A percentile compares a stretch with the other conserved stretches of the same genome.
phyloP scores from a whole-genome alignment of 2,329 filamentous ascomycete species.

The Diaporthe ampelina region DNA sequence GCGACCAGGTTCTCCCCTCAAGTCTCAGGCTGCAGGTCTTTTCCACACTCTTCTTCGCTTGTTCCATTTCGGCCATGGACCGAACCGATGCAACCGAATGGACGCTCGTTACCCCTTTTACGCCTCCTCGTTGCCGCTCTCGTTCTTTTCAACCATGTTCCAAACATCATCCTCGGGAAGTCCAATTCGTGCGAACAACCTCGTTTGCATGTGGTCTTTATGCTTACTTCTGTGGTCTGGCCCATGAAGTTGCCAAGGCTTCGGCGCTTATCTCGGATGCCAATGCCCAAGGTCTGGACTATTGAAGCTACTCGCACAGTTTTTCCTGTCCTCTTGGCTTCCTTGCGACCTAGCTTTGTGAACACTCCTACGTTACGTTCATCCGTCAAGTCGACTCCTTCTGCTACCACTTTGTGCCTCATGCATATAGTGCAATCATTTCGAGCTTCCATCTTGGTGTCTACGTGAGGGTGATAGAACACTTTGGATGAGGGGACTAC shows the following conservation, averaged over 20 bases:
- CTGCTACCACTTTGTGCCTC: background rate
- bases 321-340: background rate
- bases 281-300: background rate
- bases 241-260: background rate
- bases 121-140: constrained; percentile 45
- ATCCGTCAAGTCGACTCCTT: too few relatives aligned
- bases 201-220: constrained; percentile 42
- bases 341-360: background rate
- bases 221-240: background rate
- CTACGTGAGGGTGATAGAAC: too few relatives aligned
- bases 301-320: background rate
- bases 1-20: background rate
- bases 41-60: constrained; percentile 4
- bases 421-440: background rate
- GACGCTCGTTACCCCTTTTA: constrained; percentile 50
- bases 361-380: too few relatives aligned
- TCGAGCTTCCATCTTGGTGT: background rate
- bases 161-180: constrained; percentile 53
- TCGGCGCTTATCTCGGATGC: constrained; percentile 5
- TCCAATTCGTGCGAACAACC: constrained; percentile 53
- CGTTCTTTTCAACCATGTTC: constrained; percentile 51
- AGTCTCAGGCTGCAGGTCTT: background rate
- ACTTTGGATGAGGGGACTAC: too few relatives aligned
- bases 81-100: constrained; percentile 48
- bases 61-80: constrained; percentile 1